These are phyloP conservation scores for Naganishia sp. DNA, from an alignment of 1,284 basidiomycete genomes.

Conservation along the genomic window DNA sequence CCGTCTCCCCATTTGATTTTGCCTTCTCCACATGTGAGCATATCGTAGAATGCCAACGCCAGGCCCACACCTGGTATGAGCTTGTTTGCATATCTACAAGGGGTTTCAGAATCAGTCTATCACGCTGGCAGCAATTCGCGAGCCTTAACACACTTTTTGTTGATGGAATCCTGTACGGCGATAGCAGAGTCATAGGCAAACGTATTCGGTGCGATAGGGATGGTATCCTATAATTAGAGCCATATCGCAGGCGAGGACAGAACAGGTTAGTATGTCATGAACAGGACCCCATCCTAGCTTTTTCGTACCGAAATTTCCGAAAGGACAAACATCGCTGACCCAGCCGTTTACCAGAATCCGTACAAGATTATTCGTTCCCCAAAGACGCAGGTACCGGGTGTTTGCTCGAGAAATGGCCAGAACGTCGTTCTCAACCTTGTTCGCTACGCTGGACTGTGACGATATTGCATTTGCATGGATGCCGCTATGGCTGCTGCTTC, in stretches of 20 bases:
- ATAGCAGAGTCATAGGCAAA: conserved; percentile 48
- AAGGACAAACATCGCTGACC: conserved; percentile 13
- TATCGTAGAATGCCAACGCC: conserved; percentile 84
- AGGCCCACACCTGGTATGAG: conserved; percentile 90
- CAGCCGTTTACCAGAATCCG: neutral
- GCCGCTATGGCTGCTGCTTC: conserved; percentile 1
- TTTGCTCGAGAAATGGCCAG: no score
- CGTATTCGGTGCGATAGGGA: conserved; percentile 51
- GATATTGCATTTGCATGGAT: neutral
- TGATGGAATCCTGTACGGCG: conserved; percentile 51
- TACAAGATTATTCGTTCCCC: neutral
- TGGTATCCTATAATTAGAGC: conserved; percentile 47
- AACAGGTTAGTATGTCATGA: neutral
- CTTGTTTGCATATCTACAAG: conserved; percentile 81
- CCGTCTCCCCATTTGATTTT: conserved; percentile 94
- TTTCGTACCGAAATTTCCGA: conserved; percentile 19
- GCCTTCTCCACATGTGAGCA: conserved; percentile 82
- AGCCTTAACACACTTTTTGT: conserved; percentile 47
- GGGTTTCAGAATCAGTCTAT: neutral
- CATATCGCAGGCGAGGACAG: neutral
- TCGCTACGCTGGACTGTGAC: neutral
- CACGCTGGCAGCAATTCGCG: neutral
- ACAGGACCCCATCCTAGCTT: no score
- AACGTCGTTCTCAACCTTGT: no score
- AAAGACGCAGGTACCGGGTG: no score